Percentiles rank a stretch among this genome's conserved stretches.
Conservation (phyloP, 2,329 filamentous ascomycete species). For the Coniella vitis region DNA sequence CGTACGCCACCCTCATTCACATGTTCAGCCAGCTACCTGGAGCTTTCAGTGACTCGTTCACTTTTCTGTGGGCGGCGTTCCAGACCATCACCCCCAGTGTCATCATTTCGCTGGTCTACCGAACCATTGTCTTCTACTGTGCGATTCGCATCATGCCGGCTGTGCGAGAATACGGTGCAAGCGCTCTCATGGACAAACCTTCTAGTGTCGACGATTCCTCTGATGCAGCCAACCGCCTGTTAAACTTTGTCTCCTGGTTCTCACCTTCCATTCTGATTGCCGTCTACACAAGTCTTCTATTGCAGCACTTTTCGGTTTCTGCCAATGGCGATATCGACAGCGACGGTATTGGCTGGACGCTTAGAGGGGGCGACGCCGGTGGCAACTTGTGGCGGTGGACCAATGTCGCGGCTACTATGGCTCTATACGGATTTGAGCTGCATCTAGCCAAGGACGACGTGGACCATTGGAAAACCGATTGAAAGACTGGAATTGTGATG, state of each 20-base stretch:
- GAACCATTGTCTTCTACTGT: constrained; percentile 90
- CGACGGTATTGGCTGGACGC: constrained; percentile 67
- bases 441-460: constrained; percentile 79
- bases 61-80: constrained; percentile 83
- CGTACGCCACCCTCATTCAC: constrained; percentile 85
- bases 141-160: constrained; percentile 94
- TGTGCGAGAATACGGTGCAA: constrained; percentile 77
- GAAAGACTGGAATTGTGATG: constrained; percentile 28
- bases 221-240: constrained; percentile 70
- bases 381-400: constrained; percentile 91
- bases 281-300: constrained; percentile 89
- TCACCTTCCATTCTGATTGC: constrained; percentile 90
- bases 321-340: constrained; percentile 42
- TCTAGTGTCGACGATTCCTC: constrained; percentile 65
- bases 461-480: constrained; percentile 95
- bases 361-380: constrained; percentile 72
- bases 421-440: constrained; percentile 81
- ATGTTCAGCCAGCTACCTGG: constrained; percentile 76
- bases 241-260: constrained; percentile 87
- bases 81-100: constrained; percentile 94
- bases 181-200: constrained; percentile 76
- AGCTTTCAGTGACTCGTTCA: constrained; percentile 75
- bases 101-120: constrained; percentile 89
- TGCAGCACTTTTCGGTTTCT: constrained; percentile 84
- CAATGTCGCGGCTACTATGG: constrained; percentile 84